phyloP scores from a whole-genome alignment of 352 stramenopile genomes.

The Phytophthora melonis region DNA sequence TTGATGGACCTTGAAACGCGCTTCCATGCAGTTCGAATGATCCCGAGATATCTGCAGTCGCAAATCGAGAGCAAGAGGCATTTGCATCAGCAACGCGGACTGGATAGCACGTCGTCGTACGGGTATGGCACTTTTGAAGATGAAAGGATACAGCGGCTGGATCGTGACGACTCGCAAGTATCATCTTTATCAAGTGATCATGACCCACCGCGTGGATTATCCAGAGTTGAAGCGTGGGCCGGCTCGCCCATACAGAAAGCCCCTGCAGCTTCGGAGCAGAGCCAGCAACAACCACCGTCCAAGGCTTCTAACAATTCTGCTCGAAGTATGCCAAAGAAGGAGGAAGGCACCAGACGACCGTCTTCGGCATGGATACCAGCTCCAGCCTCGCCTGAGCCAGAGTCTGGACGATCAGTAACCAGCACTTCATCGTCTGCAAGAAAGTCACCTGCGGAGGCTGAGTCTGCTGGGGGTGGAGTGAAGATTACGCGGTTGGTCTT shows the following conservation, averaged over 20 bases:
- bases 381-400: slow-evolving; percentile 1
- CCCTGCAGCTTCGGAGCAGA: background rate
- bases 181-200: background rate
- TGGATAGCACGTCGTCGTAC: background rate
- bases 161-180: slow-evolving; percentile 1
- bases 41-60: slow-evolving; percentile 63
- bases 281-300: background rate
- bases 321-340: background rate
- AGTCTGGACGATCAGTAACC: background rate
- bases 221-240: slow-evolving; percentile 34
- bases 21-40: slow-evolving; percentile 58
- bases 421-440: background rate
- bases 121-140: slow-evolving; percentile 30
- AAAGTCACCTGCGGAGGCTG: background rate
- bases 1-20: slow-evolving; percentile 65
- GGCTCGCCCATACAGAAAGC: slow-evolving; percentile 25
- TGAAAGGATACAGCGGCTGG: slow-evolving; percentile 18
- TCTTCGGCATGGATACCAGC: slow-evolving; percentile 14
- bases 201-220: background rate
- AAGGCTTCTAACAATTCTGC: background rate
- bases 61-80: slow-evolving; percentile 17
- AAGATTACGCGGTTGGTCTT: background rate
- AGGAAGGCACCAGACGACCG: background rate
- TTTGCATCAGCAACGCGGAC: background rate
- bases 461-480: background rate